Evolutionary conservation across 108 stramenopile genomes (phyloP).

Genomic region (Mediolabrus comicus): DNA sequence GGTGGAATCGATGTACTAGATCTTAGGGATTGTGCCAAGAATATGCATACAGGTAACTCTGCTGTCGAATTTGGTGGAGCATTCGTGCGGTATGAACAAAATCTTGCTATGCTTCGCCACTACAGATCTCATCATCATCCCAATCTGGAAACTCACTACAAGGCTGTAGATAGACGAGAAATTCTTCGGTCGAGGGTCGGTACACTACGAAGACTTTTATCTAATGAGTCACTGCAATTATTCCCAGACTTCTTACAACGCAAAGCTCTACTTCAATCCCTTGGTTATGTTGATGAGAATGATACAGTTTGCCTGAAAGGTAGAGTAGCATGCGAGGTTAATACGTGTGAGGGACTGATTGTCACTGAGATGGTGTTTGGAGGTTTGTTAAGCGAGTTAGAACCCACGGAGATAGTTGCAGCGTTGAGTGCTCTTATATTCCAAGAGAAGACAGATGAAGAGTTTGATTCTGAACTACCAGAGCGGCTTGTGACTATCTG

Average conservation of each 20-base stretch:
- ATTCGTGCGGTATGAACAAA: constrained; percentile 40
- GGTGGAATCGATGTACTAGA: constrained; percentile 50
- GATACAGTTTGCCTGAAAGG: constrained; percentile 93
- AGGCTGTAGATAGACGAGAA: constrained; percentile 62
- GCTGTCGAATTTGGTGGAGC: constrained; percentile 59
- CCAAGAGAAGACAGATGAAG: constrained; percentile 84
- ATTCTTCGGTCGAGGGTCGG: constrained; percentile 55
- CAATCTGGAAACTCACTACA: constrained; percentile 62
- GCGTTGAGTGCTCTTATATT: constrained; percentile 91
- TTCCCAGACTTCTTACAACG: constrained; percentile 95
- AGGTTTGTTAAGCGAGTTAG: constrained; percentile 91
- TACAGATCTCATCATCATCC: constrained; percentile 72
- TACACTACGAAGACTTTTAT: constrained; percentile 68
- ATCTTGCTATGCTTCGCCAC: constrained; percentile 39
- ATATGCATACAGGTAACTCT: constrained; percentile 55
- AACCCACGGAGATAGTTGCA: constrained; percentile 94
- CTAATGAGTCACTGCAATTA: constrained; percentile 85
- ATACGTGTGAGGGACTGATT: constrained; percentile 93
- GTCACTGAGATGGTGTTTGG: constrained; percentile 97
- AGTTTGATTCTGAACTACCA: constrained; percentile 76
- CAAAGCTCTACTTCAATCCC: constrained; percentile 78
- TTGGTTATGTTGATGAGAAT: constrained; percentile 87
- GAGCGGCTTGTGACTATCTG: constrained; percentile 68
- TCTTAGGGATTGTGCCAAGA: constrained; percentile 58
- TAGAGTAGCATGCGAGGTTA: constrained; percentile 93